Evolutionary conservation across 192 early-diverging fungal genomes (phyloP), one percentile per base, ranked within the genome.

Genomic region (Mortierella claussenii): DNA sequence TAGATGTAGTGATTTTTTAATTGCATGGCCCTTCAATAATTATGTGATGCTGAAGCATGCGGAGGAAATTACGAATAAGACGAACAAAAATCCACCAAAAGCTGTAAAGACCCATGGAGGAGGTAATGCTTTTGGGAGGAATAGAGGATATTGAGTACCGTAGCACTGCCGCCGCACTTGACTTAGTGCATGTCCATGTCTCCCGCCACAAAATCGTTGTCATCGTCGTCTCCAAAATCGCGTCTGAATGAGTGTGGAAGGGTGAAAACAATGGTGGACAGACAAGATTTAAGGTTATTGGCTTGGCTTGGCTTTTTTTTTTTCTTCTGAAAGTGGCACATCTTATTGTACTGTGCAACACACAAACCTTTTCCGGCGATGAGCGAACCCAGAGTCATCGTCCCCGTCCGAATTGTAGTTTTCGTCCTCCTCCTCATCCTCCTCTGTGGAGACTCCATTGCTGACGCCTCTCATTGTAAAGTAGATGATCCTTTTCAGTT

Each of bases 401-500:
- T 69, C 68, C 54, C 60, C 66, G 24, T 69, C 66, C 47, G 66
- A 57, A 49, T 60, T 69, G 7, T 55, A 69, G 24, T 61, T 69
- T 12, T 52, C 56, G 18, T 60, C 50, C 0, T 69, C 68, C 12
- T 61, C 59, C 6, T 69, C 58, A 23, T 69, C 68, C 11, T 55
- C 68, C 1, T 60, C 57, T n/a, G 59, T 40, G 15, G 31, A 47
- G 4, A 60, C 55, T 0, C 45, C 52, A 17, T 92, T 91, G 89
- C 94, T 95, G 56, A 94, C 88, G 44, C 94, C 93, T 60, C 91
- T 87, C 26, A 91, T 91, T 2, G 94, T 95, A 71, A 99, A 95
- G 74, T 95, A 98, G 17, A 99, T 86, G 34, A 99, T 91, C 55
- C 95, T 83, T 79, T 95, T 97, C 65, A 95, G 80, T 62, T 90